These are phyloP conservation scores for Takakia lepidozioides DNA, from an alignment of 225 moss, liverwort and hornwort species.

Conservation along the genomic window DNA sequence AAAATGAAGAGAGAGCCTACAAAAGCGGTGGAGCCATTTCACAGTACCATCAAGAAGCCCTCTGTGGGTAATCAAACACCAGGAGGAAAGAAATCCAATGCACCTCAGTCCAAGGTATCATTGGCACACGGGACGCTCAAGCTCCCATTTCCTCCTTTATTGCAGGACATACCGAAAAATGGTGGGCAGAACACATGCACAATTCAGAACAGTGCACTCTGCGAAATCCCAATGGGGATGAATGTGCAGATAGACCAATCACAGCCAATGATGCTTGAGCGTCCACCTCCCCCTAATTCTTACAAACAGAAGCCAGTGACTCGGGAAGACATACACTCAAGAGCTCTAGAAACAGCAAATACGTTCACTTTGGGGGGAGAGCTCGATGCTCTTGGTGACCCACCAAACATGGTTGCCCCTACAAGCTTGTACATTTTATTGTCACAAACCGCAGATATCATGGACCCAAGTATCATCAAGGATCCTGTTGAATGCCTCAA, in stretches of 20 bases:
- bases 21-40: background rate
- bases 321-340: background rate
- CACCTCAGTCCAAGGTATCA: background rate
- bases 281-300: background rate
- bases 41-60: background rate
- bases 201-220: background rate
- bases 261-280: background rate
- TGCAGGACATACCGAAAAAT: background rate
- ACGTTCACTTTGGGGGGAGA: too few relatives aligned
- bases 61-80: background rate
- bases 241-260: background rate
- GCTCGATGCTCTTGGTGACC: background rate
- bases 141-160: background rate
- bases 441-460: background rate
- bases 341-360: too few relatives aligned
- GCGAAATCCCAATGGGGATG: background rate
- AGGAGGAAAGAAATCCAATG: background rate
- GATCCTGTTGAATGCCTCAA: background rate
- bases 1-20: background rate
- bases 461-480: background rate
- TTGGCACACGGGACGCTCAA: background rate
- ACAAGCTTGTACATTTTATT: background rate
- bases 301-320: background rate
- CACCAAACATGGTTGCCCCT: background rate
- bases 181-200: background rate